Conservation (phyloP, 176 grass and related monocot genomes). For the Cymbopogon citratus region DNA sequence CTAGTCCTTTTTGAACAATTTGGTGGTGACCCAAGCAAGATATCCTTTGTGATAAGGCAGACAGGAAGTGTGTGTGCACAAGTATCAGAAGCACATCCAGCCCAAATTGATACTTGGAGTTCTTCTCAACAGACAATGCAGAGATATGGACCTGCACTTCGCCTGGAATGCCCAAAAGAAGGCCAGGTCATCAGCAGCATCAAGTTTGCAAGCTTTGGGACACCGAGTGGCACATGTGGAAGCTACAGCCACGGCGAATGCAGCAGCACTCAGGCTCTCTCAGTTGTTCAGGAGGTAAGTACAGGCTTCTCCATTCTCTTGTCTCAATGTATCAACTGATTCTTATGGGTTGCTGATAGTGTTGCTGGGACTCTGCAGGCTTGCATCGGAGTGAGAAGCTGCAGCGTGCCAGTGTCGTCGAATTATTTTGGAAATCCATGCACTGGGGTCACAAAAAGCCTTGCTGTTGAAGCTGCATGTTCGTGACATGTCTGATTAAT, state of each 20-base stretch:
- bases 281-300: constrained; percentile 79
- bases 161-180: constrained; percentile 55
- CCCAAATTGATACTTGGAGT: constrained; percentile 56
- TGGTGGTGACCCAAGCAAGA: constrained; percentile 71
- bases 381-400: constrained; percentile 69
- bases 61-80: constrained; percentile 56
- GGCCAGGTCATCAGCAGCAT: constrained; percentile 70
- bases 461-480: constrained; percentile 89
- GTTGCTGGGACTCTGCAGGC: constrained; percentile 43
- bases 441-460: constrained; percentile 63
- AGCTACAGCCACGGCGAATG: constrained; percentile 72
- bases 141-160: constrained; percentile 53
- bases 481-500: constrained; percentile 42
- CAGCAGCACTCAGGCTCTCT: constrained; percentile 63
- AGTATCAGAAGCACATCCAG: constrained; percentile 76
- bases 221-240: constrained; percentile 70
- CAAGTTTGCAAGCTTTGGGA: constrained; percentile 96
- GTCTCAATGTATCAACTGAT: background rate
- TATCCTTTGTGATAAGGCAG: constrained; percentile 70
- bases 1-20: constrained; percentile 88
- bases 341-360: constrained; percentile 12
- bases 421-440: constrained; percentile 88
- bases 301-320: constrained; percentile 12
- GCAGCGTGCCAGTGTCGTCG: constrained; percentile 58
- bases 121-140: constrained; percentile 37